Evolutionary conservation across 1,284 basidiomycete genomes (phyloP).

Genomic region (Microbotryomycetes sp.): DNA sequence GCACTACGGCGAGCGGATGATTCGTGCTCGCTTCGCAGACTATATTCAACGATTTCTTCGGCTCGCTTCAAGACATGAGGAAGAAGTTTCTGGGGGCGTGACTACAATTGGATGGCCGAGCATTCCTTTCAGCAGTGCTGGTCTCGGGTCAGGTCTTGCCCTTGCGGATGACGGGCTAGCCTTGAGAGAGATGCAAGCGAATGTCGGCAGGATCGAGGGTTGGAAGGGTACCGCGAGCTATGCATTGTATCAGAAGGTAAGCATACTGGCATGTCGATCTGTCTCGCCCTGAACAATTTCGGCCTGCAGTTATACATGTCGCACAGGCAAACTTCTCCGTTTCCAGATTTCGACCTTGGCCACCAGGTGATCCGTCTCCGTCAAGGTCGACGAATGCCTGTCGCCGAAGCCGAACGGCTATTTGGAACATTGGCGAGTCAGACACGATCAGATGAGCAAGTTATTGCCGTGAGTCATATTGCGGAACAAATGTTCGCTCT

Average conservation of each 20-base stretch:
- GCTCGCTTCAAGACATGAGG: constrained; percentile 69
- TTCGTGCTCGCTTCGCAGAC: constrained; percentile 70
- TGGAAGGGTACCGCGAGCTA: constrained; percentile 67
- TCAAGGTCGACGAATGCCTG: constrained; percentile 53
- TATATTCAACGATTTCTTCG: constrained; percentile 67
- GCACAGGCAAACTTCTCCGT: constrained; percentile 47
- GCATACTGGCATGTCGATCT: too few species aligned
- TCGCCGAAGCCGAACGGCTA: constrained; percentile 64
- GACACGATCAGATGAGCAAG: constrained; percentile 71
- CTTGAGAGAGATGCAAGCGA: constrained; percentile 57
- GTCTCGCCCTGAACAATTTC: too few species aligned
- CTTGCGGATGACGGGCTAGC: constrained; percentile 58
- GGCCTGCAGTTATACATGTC: too few species aligned
- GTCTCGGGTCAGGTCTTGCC: constrained; percentile 59
- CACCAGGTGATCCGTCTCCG: constrained; percentile 67
- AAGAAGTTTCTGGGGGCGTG: constrained; percentile 53
- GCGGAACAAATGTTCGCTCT: neutral
- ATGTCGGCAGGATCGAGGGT: constrained; percentile 66
- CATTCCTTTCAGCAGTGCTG: constrained; percentile 40
- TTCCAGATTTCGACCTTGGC: constrained; percentile 59
- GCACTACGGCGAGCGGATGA: constrained; percentile 68
- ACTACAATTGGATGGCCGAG: constrained; percentile 59
- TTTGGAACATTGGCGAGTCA: constrained; percentile 63
- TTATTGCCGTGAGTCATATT: constrained; percentile 62
- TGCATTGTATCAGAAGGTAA: constrained; percentile 53